Evolutionary conservation across 2,329 filamentous ascomycete species (phyloP), one percentile per base, ranked within the genome.

Genomic region (Meredithiella fracta): DNA sequence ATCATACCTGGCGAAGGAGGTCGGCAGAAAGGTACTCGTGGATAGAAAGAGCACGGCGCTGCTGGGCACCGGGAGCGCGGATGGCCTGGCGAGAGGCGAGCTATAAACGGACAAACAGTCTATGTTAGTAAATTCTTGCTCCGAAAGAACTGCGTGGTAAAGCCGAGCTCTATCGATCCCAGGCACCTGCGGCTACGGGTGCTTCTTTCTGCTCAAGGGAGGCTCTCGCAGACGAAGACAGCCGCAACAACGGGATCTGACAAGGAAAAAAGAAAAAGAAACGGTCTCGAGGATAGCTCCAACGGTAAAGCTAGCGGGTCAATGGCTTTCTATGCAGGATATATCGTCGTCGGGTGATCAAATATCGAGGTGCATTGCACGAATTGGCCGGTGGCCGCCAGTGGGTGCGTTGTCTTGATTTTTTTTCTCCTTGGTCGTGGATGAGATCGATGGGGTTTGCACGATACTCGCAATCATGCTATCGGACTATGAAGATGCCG

Each of bases 11-110:
- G 72, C 78, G 86, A 67, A 98, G 79, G 64, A 98, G 83, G 70
- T 90, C 86, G 65, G 89, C 88, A 65, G 92, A 96, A 67, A 91
- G 85, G 75, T 96, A 97, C 76, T 98, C 92, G 78, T 98, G 92
- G 67, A 98, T 95, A 68, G 88, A 92, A 68, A 98, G 80, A 67
- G 85, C 83, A 75, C 92, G 82, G 72, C 78, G 80, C 74, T 96
- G 90, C 72, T 92, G 84, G 64, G 73, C 78, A 65, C 78, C 70
- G 65, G 82, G 78, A 73, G 86, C 74, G 62, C 78, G 77, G 66
- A 75, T 66, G 60, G 72, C 68, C 62, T 74, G 71, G 53, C 72
- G 68, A 63, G 51, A 53, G 51, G 55, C 58, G 58, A 54, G 47
- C 68, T 58, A 62, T 64, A 64, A 34, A 57, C 26, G 29, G 54